These are phyloP conservation scores for Chaetomium olivaceum DNA, from an alignment of 2,329 filamentous ascomycete genomes.

Conservation along the genomic window DNA sequence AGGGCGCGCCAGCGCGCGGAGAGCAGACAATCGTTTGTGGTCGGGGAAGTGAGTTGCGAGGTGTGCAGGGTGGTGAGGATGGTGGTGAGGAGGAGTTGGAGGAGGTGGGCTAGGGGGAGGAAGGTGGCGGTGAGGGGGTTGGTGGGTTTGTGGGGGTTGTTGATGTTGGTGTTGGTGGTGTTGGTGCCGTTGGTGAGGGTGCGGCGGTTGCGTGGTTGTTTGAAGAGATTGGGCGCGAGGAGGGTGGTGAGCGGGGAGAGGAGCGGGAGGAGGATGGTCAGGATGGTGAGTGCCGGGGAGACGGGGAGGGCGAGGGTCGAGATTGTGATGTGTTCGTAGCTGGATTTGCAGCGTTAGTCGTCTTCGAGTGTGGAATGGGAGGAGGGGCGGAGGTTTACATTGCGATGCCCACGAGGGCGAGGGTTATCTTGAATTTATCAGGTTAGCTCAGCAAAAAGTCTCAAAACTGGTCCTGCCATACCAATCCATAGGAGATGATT, in stretches of 20 bases:
- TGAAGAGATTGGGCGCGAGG: conserved; percentile 39
- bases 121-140: conserved; percentile 35
- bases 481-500: background rate
- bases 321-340: conserved; percentile 44
- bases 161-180: conserved; percentile 19
- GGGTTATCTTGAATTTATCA: conserved; percentile 6
- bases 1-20: conserved; percentile 57
- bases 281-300: conserved; percentile 39
- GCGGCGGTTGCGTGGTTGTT: conserved; percentile 13
- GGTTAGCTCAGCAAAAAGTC: background rate
- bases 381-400: conserved; percentile 40
- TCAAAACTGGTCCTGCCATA: background rate
- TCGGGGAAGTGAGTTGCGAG: conserved; percentile 42
- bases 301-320: conserved; percentile 45
- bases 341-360: conserved; percentile 27
- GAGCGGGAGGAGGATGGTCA: conserved; percentile 46
- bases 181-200: conserved; percentile 19
- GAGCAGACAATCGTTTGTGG: conserved; percentile 52
- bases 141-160: conserved; percentile 40
- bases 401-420: conserved; percentile 32
- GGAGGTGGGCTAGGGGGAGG: conserved; percentile 6
- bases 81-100: conserved; percentile 43
- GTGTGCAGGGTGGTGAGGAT: conserved; percentile 43
- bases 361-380: background rate
- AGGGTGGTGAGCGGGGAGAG: conserved; percentile 42